Evolutionary conservation across 768 basidiomycete species (phyloP).

Genomic region (Podaxis mareebaensis): DNA sequence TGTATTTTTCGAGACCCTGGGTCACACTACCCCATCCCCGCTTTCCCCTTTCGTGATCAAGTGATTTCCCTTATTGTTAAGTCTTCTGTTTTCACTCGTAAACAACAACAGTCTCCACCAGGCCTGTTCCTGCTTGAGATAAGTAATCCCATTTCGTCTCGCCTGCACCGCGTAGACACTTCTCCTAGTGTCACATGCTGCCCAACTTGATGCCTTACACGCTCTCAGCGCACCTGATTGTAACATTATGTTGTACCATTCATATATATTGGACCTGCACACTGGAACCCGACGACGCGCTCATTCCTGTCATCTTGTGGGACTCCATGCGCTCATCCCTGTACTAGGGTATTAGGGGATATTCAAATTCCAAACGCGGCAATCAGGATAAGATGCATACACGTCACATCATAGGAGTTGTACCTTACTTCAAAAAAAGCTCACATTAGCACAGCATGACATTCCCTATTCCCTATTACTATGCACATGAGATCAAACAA

Average conservation of each 20-base stretch:
- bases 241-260: neutral
- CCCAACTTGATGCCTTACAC: neutral
- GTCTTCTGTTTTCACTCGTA: neutral
- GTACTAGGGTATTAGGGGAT: neutral
- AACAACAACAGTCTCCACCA: neutral
- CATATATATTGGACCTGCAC: neutral
- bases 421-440: neutral
- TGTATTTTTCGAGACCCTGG: constrained; percentile 4
- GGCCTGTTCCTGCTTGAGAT: neutral
- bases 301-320: neutral
- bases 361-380: constrained; percentile 9
- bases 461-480: neutral
- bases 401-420: constrained; percentile 8
- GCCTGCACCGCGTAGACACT: neutral
- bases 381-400: neutral
- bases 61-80: neutral
- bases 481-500: neutral
- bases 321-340: neutral
- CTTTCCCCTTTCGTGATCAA: constrained; percentile 2
- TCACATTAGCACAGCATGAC: constrained; percentile 12
- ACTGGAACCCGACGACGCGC: neutral
- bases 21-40: constrained; percentile 8
- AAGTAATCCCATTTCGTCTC: neutral
- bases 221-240: neutral
- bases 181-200: neutral